Evolutionary conservation across 2,329 filamentous ascomycete species (phyloP).

Genomic region (Scortechinia acanthostroma): DNA sequence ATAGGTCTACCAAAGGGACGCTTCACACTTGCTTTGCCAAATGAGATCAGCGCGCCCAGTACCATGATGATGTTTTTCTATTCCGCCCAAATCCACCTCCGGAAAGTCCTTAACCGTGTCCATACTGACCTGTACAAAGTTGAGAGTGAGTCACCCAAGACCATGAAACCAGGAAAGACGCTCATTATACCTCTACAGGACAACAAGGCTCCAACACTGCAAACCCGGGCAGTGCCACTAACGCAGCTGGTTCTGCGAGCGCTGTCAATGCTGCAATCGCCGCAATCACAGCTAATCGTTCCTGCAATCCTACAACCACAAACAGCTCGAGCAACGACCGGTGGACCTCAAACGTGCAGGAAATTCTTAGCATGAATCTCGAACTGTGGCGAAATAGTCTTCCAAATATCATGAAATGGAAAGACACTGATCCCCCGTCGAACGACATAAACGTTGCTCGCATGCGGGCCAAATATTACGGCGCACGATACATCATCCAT

Average conservation of each 20-base stretch:
- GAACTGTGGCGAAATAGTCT: not conserved
- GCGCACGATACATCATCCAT: not conserved
- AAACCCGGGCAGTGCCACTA: no score
- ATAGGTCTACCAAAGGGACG: not conserved
- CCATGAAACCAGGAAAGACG: no score
- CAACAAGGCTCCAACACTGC: no score
- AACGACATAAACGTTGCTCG: not conserved
- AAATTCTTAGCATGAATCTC: not conserved
- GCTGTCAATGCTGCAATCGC: no score
- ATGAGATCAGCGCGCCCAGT: no score
- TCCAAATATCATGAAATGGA: not conserved
- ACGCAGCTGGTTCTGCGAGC: no score
- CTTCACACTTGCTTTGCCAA: no score
- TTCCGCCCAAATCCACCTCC: not conserved
- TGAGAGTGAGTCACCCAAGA: not conserved
- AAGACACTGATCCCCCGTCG: not conserved
- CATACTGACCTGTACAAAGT: constrained; percentile 1
- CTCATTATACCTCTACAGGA: no score
- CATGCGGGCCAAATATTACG: not conserved
- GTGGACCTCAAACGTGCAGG: not conserved
- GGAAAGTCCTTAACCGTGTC: not conserved
- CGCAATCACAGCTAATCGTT: no score
- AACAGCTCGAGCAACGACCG: no score
- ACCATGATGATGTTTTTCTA: not conserved
- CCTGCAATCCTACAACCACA: no score